Evolutionary conservation across 2,329 filamentous ascomycete species (phyloP).

Genomic region (Epichloe bromicola): DNA sequence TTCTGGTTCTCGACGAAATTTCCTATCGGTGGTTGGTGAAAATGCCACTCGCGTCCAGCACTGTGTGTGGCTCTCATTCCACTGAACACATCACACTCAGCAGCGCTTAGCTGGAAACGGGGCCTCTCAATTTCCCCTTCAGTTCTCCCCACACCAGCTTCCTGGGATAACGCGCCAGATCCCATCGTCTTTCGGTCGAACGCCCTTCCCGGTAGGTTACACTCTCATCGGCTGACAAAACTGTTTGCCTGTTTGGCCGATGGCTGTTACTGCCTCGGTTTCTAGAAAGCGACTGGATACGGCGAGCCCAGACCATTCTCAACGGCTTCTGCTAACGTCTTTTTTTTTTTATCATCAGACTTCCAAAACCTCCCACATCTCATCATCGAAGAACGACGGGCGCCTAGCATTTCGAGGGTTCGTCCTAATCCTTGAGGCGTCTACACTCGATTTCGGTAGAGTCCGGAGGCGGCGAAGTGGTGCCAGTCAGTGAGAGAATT

Average conservation of each 20-base stretch:
- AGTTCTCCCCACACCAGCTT: conserved; percentile 6
- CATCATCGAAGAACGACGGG: background rate
- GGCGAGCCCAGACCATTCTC: background rate
- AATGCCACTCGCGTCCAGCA: conserved; percentile 3
- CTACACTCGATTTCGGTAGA: background rate
- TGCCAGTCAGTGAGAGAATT: conserved; percentile 8
- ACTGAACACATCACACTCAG: conserved; percentile 2
- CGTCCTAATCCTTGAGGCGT: background rate
- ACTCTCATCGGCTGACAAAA: background rate
- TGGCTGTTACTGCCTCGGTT: background rate
- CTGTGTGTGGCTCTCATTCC: conserved; percentile 6
- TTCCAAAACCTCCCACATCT: background rate
- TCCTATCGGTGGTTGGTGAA: background rate
- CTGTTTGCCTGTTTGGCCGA: background rate
- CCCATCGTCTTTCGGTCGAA: background rate
- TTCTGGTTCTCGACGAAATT: background rate
- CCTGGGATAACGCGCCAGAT: conserved; percentile 4
- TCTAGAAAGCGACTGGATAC: background rate
- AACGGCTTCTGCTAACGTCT: conserved; percentile 1
- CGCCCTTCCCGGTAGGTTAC: conserved; percentile 4
- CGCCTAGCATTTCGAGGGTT: background rate
- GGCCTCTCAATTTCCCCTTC: conserved; percentile 5
- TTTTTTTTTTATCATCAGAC: background rate
- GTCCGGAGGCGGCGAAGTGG: conserved; percentile 11
- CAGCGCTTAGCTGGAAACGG: conserved; percentile 5